Evolutionary conservation across 176 grass and related monocot genomes (phyloP).

Genomic region (Zoysia pacifica): DNA sequence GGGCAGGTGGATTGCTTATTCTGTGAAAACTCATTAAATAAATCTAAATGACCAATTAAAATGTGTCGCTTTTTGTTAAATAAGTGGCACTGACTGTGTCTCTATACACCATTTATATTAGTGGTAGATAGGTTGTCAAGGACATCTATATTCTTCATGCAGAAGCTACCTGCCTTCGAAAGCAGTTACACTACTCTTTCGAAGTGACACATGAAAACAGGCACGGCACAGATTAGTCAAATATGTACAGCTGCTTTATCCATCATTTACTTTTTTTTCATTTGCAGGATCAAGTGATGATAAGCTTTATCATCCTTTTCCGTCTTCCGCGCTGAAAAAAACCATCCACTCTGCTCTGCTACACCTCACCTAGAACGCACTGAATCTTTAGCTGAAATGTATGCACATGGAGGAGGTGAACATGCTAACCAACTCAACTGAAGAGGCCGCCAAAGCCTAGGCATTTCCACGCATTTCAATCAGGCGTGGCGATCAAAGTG

Average conservation of each 20-base stretch:
- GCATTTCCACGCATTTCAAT: too few relatives aligned
- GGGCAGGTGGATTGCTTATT: neutral
- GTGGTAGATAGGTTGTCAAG: conserved; percentile 19
- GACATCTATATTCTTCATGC: conserved; percentile 27
- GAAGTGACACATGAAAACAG: conserved; percentile 13
- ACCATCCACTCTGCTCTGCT: neutral
- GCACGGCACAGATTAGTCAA: conserved; percentile 21
- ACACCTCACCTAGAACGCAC: conserved; percentile 1
- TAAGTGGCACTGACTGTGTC: neutral
- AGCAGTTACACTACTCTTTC: conserved; percentile 37
- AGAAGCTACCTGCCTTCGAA: conserved; percentile 22
- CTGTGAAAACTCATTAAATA: neutral
- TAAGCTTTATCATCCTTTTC: conserved; percentile 22
- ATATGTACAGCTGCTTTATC: conserved; percentile 1
- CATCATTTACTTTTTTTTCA: neutral
- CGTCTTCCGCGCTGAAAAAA: neutral
- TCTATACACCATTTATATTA: conserved; percentile 14
- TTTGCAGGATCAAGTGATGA: neutral
- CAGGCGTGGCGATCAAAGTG: too few relatives aligned
- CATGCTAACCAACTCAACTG: too few relatives aligned
- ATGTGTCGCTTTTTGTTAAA: neutral
- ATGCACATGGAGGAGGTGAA: neutral
- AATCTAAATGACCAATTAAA: neutral
- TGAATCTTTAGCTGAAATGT: neutral
- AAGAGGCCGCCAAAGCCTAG: neutral